These are phyloP conservation scores for Fusarium sarcochroum DNA, from an alignment of 2,329 filamentous ascomycete species.

Conservation along the genomic window DNA sequence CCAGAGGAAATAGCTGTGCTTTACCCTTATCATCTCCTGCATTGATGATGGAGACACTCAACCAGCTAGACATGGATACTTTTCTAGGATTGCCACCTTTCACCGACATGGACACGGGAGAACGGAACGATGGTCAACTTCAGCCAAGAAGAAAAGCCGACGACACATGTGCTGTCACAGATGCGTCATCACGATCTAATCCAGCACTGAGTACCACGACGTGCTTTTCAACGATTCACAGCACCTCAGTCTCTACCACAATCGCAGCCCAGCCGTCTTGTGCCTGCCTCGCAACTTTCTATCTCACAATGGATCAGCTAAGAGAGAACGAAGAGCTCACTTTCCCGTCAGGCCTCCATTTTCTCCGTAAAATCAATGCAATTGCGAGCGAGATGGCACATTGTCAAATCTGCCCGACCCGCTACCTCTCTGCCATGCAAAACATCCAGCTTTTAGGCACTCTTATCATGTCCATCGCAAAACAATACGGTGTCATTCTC, in stretches of 20 bases:
- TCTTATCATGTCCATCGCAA: slow-evolving; percentile 6
- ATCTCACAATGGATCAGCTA: slow-evolving; percentile 6
- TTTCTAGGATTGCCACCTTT: not conserved
- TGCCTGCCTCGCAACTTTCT: slow-evolving; percentile 8
- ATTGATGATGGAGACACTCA: no score
- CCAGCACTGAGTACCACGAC: not conserved
- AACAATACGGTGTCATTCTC: not conserved
- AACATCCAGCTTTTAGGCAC: not conserved
- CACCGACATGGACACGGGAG: not conserved
- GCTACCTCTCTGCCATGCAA: slow-evolving; percentile 6
- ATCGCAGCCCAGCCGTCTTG: not conserved
- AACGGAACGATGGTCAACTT: not conserved
- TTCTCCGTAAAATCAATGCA: not conserved
- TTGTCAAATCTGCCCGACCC: not conserved
- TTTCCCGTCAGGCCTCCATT: not conserved
- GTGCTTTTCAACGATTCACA: no score
- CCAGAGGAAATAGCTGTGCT: no score
- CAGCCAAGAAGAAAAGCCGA: not conserved
- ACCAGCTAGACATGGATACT: not conserved
- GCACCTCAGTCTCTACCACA: not conserved
- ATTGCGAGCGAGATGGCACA: not conserved
- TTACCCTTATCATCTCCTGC: no score
- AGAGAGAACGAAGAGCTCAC: slow-evolving; percentile 1
- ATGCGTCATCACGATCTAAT: rapidly evolving
- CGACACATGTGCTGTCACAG: not conserved